Conservation (phyloP, 352 stramenopile species). For the Halophytophthora batemanensis region DNA sequence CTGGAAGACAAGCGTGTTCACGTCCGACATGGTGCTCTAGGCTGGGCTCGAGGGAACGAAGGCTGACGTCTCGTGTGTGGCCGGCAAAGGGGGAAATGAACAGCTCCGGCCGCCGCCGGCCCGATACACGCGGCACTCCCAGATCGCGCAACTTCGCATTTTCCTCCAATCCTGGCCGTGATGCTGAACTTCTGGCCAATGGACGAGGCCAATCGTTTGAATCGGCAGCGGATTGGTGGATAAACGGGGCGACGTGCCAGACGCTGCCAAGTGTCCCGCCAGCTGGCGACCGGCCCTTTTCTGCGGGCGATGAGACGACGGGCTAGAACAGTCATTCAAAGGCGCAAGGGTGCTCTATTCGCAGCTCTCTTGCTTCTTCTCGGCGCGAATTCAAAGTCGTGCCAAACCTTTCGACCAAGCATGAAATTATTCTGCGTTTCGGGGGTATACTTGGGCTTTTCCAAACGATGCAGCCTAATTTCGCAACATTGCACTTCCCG, state of each 20-base stretch:
- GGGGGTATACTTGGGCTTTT: too few species aligned
- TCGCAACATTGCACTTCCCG: constrained; percentile 17
- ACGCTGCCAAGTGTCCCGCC: constrained; percentile 9
- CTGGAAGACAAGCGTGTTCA: constrained; percentile 93
- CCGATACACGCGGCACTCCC: constrained; percentile 20
- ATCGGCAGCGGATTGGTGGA: background rate
- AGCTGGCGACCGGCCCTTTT: too few species aligned
- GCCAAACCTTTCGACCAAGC: too few species aligned
- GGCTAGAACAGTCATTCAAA: too few species aligned
- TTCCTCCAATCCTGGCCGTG: constrained; percentile 13
- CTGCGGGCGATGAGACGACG: too few species aligned
- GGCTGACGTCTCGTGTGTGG: background rate
- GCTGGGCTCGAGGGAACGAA: background rate
- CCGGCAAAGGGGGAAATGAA: constrained; percentile 25
- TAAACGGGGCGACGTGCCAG: constrained; percentile 2
- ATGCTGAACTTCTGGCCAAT: background rate
- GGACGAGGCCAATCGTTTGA: background rate
- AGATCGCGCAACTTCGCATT: constrained; percentile 14
- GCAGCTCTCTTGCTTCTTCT: too few species aligned
- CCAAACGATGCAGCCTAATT: too few species aligned
- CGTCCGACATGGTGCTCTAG: constrained; percentile 70
- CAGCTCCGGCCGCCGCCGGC: background rate
- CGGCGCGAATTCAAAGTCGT: constrained; percentile 17
- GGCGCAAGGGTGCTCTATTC: too few species aligned
- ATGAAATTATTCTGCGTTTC: too few species aligned